Evolutionary conservation across 2,329 filamentous ascomycete genomes (phyloP), one percentile per base, ranked within the genome.

Genomic region (Paecilomyces formosus): DNA sequence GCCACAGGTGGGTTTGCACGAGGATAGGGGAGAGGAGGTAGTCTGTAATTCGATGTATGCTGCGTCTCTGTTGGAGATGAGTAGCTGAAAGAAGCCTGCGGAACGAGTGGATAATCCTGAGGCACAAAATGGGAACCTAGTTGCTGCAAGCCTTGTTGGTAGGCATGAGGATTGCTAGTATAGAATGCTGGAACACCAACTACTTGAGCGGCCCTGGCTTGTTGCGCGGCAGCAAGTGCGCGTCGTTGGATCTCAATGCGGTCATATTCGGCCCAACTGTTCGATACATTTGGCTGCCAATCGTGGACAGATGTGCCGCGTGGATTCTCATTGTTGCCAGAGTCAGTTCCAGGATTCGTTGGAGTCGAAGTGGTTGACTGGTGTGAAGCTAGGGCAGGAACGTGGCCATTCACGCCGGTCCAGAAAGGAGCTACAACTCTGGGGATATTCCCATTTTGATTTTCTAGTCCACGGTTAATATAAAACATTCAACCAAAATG

Each of bases 1-100:
- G 45, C 49, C 15, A 54, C 22, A 52, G 58, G 58, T 13, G 49
- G 61, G 54, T 30, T 58, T 21, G 57, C 26, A 39, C 53, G 59
- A 50, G 50, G 24, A 26, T 39, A 18, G 3, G 54, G n/a, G 5
- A 45, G 22, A 11, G 26, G 28, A 28, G 55, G 18, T 15, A 22
- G 55, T n/a, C 49, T 31, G 51, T 51, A 57, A 49, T 21, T 56
- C 15, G 50, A 28, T 22, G 35, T 9, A 56, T 50, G 15, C 26
- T 58, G 59, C 21, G 53, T 24, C 13, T 55, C 52, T 22, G 53
- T 31, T 33, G 21, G 57, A 26, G 50, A 31, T 28, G 55, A 45
- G 33, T 15, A 49, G 22, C 45, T 55, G 22, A 53, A 22, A 11
- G 55, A 28, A 6, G 24, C 18, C n/a, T 24, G 55, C 4, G 57